phyloP scores from a whole-genome alignment of 768 basidiomycete genomes.

The Collybiopsis luxurians region DNA sequence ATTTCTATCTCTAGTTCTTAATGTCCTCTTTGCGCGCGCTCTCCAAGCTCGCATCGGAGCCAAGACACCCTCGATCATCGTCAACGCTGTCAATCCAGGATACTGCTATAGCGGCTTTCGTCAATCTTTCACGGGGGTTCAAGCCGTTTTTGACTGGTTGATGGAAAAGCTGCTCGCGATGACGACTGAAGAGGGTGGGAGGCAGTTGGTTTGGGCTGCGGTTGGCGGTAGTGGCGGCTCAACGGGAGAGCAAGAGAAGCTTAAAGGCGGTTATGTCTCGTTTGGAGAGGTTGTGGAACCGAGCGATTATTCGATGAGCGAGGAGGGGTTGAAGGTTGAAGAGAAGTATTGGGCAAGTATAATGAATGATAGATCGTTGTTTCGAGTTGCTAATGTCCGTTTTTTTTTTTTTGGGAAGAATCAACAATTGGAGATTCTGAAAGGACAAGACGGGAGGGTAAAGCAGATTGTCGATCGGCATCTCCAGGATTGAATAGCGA shows the following conservation, averaged over 20 bases:
- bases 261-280: constrained; percentile 25
- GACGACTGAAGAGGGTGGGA: constrained; percentile 34
- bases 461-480: not conserved
- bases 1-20: constrained; percentile 30
- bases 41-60: constrained; percentile 28
- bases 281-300: constrained; percentile 23
- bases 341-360: constrained; percentile 33
- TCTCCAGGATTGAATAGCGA: no score
- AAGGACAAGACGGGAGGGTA: not conserved
- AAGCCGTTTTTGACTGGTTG: constrained; percentile 15
- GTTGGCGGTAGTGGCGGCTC: constrained; percentile 17
- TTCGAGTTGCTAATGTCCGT: not conserved
- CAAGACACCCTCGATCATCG: constrained; percentile 23
- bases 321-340: constrained; percentile 26
- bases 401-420: not conserved
- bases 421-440: not conserved
- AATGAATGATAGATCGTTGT: not conserved
- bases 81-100: constrained; percentile 39
- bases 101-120: constrained; percentile 36
- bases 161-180: constrained; percentile 30
- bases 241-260: constrained; percentile 28
- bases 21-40: constrained; percentile 36
- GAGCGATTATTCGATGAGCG: constrained; percentile 30
- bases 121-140: constrained; percentile 19
- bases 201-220: constrained; percentile 33